A percentile compares a stretch with the other conserved stretches of the same genome.
phyloP scores from a whole-genome alignment of 768 basidiomycete species.

The Lyophyllum atratum region DNA sequence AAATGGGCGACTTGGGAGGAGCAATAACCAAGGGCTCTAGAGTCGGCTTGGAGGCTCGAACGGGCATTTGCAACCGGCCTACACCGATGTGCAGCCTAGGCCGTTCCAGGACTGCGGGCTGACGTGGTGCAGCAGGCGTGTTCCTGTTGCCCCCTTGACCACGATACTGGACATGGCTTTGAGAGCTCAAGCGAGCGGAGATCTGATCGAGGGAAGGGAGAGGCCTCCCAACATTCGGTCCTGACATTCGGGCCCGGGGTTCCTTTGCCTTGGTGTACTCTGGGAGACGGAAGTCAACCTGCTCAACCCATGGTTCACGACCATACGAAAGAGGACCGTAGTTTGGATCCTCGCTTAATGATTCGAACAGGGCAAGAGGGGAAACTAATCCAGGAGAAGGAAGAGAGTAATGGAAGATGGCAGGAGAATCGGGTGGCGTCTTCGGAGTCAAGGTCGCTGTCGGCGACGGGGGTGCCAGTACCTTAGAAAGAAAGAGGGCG shows the following conservation, averaged over 20 bases:
- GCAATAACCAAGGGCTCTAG: slow-evolving; percentile 29
- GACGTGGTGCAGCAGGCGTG: slow-evolving; percentile 27
- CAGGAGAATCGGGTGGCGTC: slow-evolving; percentile 70
- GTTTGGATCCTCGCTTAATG: slow-evolving; percentile 37
- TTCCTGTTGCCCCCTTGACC: slow-evolving; percentile 8
- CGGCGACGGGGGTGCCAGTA: slow-evolving; percentile 67
- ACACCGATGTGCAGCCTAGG: slow-evolving; percentile 33
- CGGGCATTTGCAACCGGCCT: slow-evolving; percentile 45
- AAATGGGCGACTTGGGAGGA: slow-evolving; percentile 38
- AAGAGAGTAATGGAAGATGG: slow-evolving; percentile 66
- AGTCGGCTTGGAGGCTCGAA: slow-evolving; percentile 32
- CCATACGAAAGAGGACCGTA: slow-evolving; percentile 22
- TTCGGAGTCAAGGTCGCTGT: slow-evolving; percentile 58
- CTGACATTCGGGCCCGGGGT: neutral
- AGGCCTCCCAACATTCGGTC: slow-evolving; percentile 20
- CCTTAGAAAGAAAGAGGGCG: slow-evolving; percentile 72
- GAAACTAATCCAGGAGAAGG: slow-evolving; percentile 70
- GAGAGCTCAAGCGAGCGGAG: slow-evolving; percentile 57
- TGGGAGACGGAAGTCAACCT: slow-evolving; percentile 60
- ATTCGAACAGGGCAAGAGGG: slow-evolving; percentile 60
- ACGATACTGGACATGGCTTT: slow-evolving; percentile 31
- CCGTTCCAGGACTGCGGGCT: slow-evolving; percentile 30
- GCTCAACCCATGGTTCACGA: slow-evolving; percentile 61
- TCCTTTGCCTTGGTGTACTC: slow-evolving; percentile 22
- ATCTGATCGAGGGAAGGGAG: slow-evolving; percentile 80